Percentiles rank a stretch among this genome's conserved stretches.
Evolutionary conservation across 1,284 basidiomycete genomes (phyloP).

Genomic region (Phylloporus sp.): DNA sequence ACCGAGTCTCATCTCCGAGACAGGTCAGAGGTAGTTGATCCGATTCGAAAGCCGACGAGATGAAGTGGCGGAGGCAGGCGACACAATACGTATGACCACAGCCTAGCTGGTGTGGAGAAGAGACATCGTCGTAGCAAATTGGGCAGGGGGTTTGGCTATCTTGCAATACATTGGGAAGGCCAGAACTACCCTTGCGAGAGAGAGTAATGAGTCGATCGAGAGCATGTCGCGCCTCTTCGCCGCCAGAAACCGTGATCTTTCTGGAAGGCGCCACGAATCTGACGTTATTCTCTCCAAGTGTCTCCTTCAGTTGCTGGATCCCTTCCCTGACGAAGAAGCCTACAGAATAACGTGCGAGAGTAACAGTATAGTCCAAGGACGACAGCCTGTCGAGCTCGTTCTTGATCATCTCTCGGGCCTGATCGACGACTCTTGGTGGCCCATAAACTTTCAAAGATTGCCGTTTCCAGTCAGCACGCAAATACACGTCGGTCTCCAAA

Average conservation of each 20-base stretch:
- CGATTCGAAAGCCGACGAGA: constrained; percentile 48
- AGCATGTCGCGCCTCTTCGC: constrained; percentile 51
- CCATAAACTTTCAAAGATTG: constrained; percentile 49
- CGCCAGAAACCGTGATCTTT: constrained; percentile 50
- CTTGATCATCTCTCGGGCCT: constrained; percentile 45
- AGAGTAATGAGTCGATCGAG: constrained; percentile 47
- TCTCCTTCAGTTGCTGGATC: constrained; percentile 48
- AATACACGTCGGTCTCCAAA: constrained; percentile 42
- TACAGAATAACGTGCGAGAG: constrained; percentile 41
- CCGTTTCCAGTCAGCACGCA: constrained; percentile 48
- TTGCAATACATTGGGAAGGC: constrained; percentile 10
- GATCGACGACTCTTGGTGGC: constrained; percentile 37
- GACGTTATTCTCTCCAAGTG: constrained; percentile 55
- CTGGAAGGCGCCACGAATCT: constrained; percentile 41
- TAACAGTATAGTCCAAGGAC: constrained; percentile 43
- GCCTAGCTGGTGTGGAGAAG: constrained; percentile 47
- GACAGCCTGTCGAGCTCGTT: constrained; percentile 48
- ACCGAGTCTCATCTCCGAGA: constrained; percentile 52
- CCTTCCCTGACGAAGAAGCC: constrained; percentile 54
- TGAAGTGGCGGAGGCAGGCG: constrained; percentile 53
- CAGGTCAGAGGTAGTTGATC: constrained; percentile 56
- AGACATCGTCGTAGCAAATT: constrained; percentile 51
- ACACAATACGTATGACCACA: constrained; percentile 60
- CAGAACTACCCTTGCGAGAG: constrained; percentile 33
- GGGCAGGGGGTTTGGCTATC: constrained; percentile 47